Evolutionary conservation across 495 filamentous ascomycete genomes (phyloP), one percentile per base, ranked within the genome.

Genomic region (Penicillium antarcticum): DNA sequence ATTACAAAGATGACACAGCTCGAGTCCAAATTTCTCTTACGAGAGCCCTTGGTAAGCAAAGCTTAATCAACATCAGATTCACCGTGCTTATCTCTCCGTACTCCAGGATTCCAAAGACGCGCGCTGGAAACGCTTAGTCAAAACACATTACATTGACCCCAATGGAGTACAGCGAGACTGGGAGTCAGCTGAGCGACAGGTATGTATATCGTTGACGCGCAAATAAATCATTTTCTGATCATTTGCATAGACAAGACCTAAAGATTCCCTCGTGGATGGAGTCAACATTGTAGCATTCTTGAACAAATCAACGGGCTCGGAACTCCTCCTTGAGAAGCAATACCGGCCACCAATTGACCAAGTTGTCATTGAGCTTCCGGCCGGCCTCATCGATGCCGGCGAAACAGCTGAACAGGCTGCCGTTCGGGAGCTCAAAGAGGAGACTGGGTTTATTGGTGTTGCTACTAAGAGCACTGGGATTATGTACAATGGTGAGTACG

Each of bases 261-360:
- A 73, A 46, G 74, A 70, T 36, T 79, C 80, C 26, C 78, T 79
- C 23, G 84, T 92, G 34, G 91, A 94, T 58, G 90, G 85, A 37
- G 90, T 95, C 2, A 87, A 87, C 32, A 92, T 95, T 45, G 78
- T 89, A 19, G 86, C 88, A 31, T 83, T 95, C 59, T 66, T 95
- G 4, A 80, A 87, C 51, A 84, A 85, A 53, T 71, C 81, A 1
- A 75, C 73, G 2, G 80, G 80, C 4, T 82, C 83, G 7, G 81
- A 89, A 55, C 73, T 92, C 21, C 63, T 95, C 16, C 76, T 92
- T 12, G 85, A 89, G 52, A 88, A 87, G 60, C 89, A 94, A 59
- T 95, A 82, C 63, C 79, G 89, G 5, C 88, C 89, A 3, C 88
- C 89, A 4, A 66, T 91, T 21, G 79, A 85, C 51, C 84, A 84